Conservation (phyloP, 352 stramenopile genomes). For the Peronospora farinosa region DNA sequence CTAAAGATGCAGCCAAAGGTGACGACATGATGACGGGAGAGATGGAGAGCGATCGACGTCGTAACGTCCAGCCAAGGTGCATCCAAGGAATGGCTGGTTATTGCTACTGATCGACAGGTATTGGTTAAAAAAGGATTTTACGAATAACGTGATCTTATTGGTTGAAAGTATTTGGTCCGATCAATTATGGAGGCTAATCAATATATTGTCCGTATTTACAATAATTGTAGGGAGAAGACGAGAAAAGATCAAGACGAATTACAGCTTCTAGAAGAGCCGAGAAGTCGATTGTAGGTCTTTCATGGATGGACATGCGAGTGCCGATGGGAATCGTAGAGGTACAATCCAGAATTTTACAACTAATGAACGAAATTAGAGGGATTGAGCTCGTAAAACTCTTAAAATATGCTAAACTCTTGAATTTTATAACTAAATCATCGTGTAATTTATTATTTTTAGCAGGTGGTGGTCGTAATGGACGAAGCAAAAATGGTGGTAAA, state of each 20-base stretch:
- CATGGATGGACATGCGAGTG: constrained; percentile 29
- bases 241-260: background rate
- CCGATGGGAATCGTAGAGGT: constrained; percentile 27
- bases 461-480: constrained; percentile 33
- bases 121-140: background rate
- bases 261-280: background rate
- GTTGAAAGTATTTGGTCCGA: background rate
- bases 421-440: background rate
- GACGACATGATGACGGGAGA: constrained; percentile 29
- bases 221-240: constrained; percentile 2
- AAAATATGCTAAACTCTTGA: background rate
- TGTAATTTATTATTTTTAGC: background rate
- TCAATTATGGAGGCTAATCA: background rate
- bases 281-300: constrained; percentile 12
- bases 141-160: background rate
- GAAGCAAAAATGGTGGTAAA: constrained; percentile 22
- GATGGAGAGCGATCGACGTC: background rate
- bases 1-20: constrained; percentile 43
- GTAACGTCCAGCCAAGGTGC: constrained; percentile 7
- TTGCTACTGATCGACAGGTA: background rate
- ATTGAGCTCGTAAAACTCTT: constrained; percentile 5
- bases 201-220: background rate
- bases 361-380: background rate
- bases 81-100: constrained; percentile 20
- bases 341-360: background rate